Evolutionary conservation across 2,329 filamentous ascomycete genomes (phyloP).

Genomic region (Laburnicola sp.): DNA sequence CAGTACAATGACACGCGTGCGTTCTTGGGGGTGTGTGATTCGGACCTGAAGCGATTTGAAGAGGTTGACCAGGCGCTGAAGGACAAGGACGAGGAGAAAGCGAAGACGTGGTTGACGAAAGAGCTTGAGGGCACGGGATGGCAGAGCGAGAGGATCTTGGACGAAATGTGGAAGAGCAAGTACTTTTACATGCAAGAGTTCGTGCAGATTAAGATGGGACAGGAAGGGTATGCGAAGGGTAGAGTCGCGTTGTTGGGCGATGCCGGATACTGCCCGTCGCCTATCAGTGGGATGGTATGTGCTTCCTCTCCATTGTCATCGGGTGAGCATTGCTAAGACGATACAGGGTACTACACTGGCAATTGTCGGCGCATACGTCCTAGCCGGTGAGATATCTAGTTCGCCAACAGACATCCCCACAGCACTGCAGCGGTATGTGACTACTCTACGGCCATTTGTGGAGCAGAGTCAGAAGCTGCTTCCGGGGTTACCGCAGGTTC

Average conservation of each 20-base stretch:
- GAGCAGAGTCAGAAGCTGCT: conserved; percentile 28
- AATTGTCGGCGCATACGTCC: conserved; percentile 45
- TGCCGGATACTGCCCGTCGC: conserved; percentile 45
- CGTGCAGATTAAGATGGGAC: conserved; percentile 44
- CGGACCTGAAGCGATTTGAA: conserved; percentile 22
- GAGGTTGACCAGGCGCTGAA: conserved; percentile 20
- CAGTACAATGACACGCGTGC: conserved; percentile 25
- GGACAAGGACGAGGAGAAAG: conserved; percentile 14
- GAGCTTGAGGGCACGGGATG: conserved; percentile 46
- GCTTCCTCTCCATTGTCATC: background rate
- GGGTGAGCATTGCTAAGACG: conserved; percentile 6
- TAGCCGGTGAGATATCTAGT: conserved; percentile 43
- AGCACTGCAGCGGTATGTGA: conserved; percentile 30
- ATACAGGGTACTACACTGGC: conserved; percentile 36
- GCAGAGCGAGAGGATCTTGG: conserved; percentile 41
- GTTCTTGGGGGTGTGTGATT: conserved; percentile 24
- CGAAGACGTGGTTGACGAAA: conserved; percentile 28
- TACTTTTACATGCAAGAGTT: conserved; percentile 53
- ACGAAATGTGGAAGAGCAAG: conserved; percentile 44
- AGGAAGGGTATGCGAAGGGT: conserved; percentile 36
- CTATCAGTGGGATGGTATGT: conserved; percentile 33
- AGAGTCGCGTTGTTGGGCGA: conserved; percentile 46
- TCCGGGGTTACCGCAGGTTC: conserved; percentile 29
- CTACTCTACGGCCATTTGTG: conserved; percentile 24
- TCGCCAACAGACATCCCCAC: conserved; percentile 22